Base-by-base conservation (phyloP, 257 asterid species). In the Osmanthus fragrans region DNA sequence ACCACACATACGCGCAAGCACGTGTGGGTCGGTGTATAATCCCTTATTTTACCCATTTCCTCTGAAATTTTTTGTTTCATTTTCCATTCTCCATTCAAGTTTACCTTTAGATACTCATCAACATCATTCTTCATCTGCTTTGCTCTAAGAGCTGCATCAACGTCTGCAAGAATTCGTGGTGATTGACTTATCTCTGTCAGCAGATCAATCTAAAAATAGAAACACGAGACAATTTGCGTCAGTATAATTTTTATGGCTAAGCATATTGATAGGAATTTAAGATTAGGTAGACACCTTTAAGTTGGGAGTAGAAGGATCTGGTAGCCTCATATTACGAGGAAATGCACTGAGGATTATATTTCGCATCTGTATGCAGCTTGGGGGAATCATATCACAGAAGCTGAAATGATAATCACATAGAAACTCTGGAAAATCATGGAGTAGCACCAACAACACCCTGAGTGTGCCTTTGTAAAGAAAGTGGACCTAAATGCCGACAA, bases 361-460 rank as follows among this genome's bases (percentile, higher is more conserved):
- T 60, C 99, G 89, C 98, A 93, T 93, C 81, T 93, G 98, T 84
- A 96, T 89, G 90, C 99, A 96, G 82, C 97, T 93, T 63, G 99
- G 95, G 36, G 99, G 99, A 58, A 96, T 96, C 77, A 96, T 97
- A 83, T 96, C 99, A 89, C 99, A 96, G 88, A 96, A 93, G 86
- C 99, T 96, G 89, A 96, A 96, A 88, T 96, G 99, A 85, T 93
- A 93, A 89, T 96, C 99, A 70, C 98, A 96, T 58, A 96, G 99
- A 75, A 96, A 96, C 85, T 96, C 99, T 1, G 98, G 99, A 70
- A 92, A 96, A 90, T 96, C 99, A 77, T 93, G 99, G 76, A 96
- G 97, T 63, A 96, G 92, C 81, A 96, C 99, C 92, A 96, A 83
- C 86, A 96, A 83, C 80, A 96, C 99, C 85, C 99, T 85, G 72